phyloP scores from a whole-genome alignment of 768 basidiomycete species.

The Dacryopinax primogenitus region DNA sequence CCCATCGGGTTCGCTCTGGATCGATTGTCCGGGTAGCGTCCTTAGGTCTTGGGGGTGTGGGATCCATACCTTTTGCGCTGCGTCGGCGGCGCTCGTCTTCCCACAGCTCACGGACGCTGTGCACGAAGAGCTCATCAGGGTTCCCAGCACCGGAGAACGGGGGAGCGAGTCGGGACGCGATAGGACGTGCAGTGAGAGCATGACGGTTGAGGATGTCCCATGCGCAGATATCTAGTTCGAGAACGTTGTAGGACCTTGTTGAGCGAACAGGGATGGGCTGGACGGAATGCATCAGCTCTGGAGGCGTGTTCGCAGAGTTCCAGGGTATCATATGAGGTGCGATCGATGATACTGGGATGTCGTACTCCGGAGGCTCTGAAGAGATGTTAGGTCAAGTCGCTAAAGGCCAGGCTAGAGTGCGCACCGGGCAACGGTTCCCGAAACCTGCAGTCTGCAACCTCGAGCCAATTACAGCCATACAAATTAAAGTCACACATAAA shows the following conservation, averaged over 20 bases:
- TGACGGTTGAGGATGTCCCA: constrained; percentile 80
- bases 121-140: constrained; percentile 60
- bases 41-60: constrained; percentile 41
- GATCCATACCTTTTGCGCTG: constrained; percentile 47
- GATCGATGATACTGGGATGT: neutral
- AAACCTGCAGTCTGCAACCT: constrained; percentile 36
- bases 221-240: constrained; percentile 75
- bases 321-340: neutral
- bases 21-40: constrained; percentile 27
- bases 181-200: constrained; percentile 45
- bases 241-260: constrained; percentile 22
- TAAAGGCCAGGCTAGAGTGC: constrained; percentile 12
- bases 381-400: neutral
- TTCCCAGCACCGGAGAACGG: constrained; percentile 42
- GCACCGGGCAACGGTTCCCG: constrained; percentile 29
- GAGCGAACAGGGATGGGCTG: neutral
- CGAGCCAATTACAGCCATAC: constrained; percentile 85
- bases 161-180: constrained; percentile 49
- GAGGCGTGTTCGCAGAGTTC: neutral
- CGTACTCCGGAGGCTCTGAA: neutral
- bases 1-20: constrained; percentile 53
- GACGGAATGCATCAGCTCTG: neutral
- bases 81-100: constrained; percentile 83
- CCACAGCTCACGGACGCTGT: constrained; percentile 88
- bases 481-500: constrained; percentile 92